Conservation (phyloP, 2,329 filamentous ascomycete species). For the Berkeleyomyces basicola region DNA sequence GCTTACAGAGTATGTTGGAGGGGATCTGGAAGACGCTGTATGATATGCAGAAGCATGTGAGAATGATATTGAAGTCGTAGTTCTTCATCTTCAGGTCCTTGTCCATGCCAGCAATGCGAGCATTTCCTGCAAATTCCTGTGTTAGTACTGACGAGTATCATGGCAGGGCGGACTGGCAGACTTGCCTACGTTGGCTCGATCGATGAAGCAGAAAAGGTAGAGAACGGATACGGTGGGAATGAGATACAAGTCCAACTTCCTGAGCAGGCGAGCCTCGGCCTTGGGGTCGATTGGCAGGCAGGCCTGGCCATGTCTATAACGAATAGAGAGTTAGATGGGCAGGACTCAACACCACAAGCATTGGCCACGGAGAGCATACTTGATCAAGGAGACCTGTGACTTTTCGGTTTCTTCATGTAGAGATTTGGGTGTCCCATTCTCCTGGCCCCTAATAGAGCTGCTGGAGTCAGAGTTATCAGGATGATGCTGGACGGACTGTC, state of each 20-base stretch:
- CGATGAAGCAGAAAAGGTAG: conserved; percentile 60
- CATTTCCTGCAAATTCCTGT: conserved; percentile 36
- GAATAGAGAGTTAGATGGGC: neutral
- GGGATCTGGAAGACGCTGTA: conserved; percentile 63
- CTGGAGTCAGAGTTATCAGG: neutral
- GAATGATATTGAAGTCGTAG: conserved; percentile 52
- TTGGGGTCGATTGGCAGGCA: conserved; percentile 37
- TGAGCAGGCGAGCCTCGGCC: conserved; percentile 39
- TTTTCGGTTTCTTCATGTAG: neutral
- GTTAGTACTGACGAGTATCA: neutral
- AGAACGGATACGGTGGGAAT: conserved; percentile 49
- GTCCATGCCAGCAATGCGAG: conserved; percentile 47
- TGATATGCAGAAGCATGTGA: conserved; percentile 54
- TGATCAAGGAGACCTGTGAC: conserved; percentile 2
- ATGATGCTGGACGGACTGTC: neutral
- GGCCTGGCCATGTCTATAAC: conserved; percentile 29
- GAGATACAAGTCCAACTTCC: conserved; percentile 49
- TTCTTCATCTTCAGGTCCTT: conserved; percentile 40
- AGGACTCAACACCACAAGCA: neutral
- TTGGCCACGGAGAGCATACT: neutral
- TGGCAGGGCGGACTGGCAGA: neutral
- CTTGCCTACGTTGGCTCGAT: conserved; percentile 55
- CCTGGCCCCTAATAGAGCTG: neutral
- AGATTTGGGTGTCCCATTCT: neutral
- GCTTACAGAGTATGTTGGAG: conserved; percentile 51